A percentile compares a stretch with the other conserved stretches of the same genome.
Evolutionary conservation across 768 basidiomycete species (phyloP).

Genomic region (Suillus discolor): DNA sequence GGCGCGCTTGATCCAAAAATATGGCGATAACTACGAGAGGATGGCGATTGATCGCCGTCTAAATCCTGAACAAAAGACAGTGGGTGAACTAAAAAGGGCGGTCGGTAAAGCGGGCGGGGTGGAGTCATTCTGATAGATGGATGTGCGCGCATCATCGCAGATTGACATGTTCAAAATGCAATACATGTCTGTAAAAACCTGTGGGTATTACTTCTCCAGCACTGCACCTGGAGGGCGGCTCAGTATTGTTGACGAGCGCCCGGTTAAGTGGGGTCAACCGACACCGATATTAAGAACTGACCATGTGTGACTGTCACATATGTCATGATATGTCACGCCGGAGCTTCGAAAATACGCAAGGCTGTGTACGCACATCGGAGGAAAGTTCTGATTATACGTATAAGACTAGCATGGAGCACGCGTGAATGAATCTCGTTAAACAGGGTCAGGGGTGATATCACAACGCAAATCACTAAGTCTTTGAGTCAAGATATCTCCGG

Average conservation of each 20-base stretch:
- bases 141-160: background rate
- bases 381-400: background rate
- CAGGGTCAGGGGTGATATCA: background rate
- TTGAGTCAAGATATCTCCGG: conserved; percentile 2
- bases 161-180: background rate
- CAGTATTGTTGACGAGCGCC: background rate
- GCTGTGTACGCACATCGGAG: conserved; percentile 27
- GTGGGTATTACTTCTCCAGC: background rate
- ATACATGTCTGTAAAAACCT: background rate
- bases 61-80: conserved; percentile 85
- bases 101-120: conserved; percentile 57
- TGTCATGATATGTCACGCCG: conserved; percentile 7
- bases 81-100: conserved; percentile 71
- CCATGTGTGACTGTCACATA: conserved; percentile 21
- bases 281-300: conserved; percentile 20
- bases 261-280: background rate
- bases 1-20: conserved; percentile 59
- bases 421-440: conserved; percentile 9
- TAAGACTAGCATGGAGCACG: background rate
- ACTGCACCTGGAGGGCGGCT: background rate
- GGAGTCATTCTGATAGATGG: conserved; percentile 22
- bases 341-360: conserved; percentile 21
- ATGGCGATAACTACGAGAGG: conserved; percentile 69
- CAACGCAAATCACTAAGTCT: background rate
- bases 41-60: conserved; percentile 83